phyloP scores from a whole-genome alignment of 2,329 filamentous ascomycete species.

The Rutstroemia sydowiana region DNA sequence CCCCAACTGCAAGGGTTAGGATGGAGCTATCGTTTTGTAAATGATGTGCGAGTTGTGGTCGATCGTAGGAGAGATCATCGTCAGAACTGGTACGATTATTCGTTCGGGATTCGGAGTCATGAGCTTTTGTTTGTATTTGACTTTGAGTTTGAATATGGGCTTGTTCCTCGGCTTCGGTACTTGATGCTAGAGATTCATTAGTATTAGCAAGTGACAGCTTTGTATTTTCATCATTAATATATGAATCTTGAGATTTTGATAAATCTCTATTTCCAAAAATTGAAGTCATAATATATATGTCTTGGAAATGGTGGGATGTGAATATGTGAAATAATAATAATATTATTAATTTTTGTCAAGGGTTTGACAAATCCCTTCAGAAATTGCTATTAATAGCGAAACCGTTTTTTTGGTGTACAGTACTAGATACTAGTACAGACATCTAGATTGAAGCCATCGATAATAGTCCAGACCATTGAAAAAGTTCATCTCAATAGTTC shows the following conservation, averaged over 20 bases:
- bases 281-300: constrained; percentile 4
- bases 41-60: constrained; percentile 64
- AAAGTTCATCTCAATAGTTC: not conserved
- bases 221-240: not conserved
- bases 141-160: not conserved
- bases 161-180: not conserved
- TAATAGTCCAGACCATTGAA: not conserved
- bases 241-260: not conserved
- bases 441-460: not conserved
- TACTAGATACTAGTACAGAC: too few relatives aligned
- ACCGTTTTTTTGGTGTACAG: too few relatives aligned
- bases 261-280: constrained; percentile 4
- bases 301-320: not conserved
- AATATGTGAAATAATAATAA: not conserved
- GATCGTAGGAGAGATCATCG: constrained; percentile 3
- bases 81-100: constrained; percentile 12
- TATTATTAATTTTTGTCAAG: not conserved
- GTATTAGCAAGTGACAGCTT: not conserved
- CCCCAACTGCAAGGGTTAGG: constrained; percentile 73
- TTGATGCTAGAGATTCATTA: constrained; percentile 1
- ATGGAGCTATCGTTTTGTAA: constrained; percentile 73
- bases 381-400: too few relatives aligned
- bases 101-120: not conserved
- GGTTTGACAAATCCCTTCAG: too few relatives aligned
- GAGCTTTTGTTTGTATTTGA: not conserved